Percentiles rank a stretch among this genome's conserved stretches.
phyloP scores from a whole-genome alignment of 2,329 filamentous ascomycete species.

The Niveomyces coronatus region DNA sequence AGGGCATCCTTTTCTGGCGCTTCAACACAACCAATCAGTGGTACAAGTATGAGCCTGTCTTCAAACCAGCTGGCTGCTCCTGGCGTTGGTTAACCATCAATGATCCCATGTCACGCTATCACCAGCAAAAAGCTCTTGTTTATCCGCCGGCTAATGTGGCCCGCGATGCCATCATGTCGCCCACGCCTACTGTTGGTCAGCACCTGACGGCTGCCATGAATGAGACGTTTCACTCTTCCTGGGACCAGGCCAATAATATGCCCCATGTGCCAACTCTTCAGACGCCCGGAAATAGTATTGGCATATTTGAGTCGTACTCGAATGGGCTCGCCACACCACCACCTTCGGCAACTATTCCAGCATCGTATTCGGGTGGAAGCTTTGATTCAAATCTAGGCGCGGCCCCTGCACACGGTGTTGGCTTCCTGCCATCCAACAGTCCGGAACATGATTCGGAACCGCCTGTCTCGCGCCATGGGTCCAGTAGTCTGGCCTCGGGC shows the following conservation, averaged over 20 bases:
- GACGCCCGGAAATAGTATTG: conserved; percentile 24
- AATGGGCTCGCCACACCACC: conserved; percentile 47
- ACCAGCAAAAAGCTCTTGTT: conserved; percentile 38
- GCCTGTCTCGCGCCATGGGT: conserved; percentile 10
- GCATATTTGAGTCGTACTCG: conserved; percentile 39
- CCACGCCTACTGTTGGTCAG: conserved; percentile 38
- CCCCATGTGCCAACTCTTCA: conserved; percentile 25
- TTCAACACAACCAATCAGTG: conserved; percentile 45
- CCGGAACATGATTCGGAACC: conserved; percentile 9
- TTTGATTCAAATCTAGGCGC: conserved; percentile 30
- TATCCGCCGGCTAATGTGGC: conserved; percentile 24
- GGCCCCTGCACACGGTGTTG: conserved; percentile 15
- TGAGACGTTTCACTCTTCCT: conserved; percentile 43
- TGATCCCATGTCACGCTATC: conserved; percentile 48
- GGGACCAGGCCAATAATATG: conserved; percentile 27
- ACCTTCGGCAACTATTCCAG: conserved; percentile 40
- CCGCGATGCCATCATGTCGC: conserved; percentile 41
- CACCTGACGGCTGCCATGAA: conserved; percentile 45
- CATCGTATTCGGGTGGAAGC: conserved; percentile 33
- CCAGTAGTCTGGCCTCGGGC: conserved; percentile 15
- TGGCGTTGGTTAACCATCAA: conserved; percentile 54
- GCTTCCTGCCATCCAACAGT: conserved; percentile 21
- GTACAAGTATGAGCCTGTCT: conserved; percentile 36
- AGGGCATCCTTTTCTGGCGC: conserved; percentile 52
- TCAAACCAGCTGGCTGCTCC: conserved; percentile 42